Evolutionary conservation across 768 basidiomycete genomes (phyloP), one percentile per base, ranked within the genome.

Genomic region (Termitomyces sp.): DNA sequence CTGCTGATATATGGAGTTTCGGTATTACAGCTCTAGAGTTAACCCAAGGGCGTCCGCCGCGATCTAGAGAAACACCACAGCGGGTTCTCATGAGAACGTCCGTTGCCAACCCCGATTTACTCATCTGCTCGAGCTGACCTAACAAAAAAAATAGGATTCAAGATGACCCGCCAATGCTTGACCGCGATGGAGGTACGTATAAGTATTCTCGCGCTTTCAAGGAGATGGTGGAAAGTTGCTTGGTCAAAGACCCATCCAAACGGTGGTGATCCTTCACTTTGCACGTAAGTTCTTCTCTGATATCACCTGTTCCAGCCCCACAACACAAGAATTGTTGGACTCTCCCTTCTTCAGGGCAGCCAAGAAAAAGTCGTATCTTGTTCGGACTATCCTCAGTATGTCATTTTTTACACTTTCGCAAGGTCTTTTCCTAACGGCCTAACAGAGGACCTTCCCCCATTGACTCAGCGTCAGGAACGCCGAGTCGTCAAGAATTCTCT

Each of bases 1-100:
- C 86, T 61, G 92, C 92, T 20, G 95, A 98, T 67, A 94, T 98
- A 57, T 98, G 94, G 94, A 94, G 91, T 57, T 90, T 97, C 68
- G 95, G 92, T 13, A 94, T 98, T 58, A 96, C 94, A n/a, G 89
- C 94, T 16, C 74, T 97, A 47, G 95, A 97, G 69, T 77, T 98
- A 33, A 80, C 91, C 0, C 87, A 92, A 65, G 95, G 95, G 0
- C 83, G 87, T 5, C 91, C 94, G 1, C 95, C 95, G n/a, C 76
- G 85, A 57, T 89, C 88, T 16, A 80, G 87, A 60, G 87, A 90
- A 65, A 78, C 86, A 8, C 82, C 92, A 1, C 83, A 88, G 54
- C 76, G 77, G 52, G 88, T 94, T 7, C 76, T 97, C 20, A 72
- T 92, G 46, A 85, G 86, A 69, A 94, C 85, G 86, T 87, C 59